These are phyloP conservation scores for Firmiana major DNA, from an alignment of 345 rosid species.

Conservation along the genomic window DNA sequence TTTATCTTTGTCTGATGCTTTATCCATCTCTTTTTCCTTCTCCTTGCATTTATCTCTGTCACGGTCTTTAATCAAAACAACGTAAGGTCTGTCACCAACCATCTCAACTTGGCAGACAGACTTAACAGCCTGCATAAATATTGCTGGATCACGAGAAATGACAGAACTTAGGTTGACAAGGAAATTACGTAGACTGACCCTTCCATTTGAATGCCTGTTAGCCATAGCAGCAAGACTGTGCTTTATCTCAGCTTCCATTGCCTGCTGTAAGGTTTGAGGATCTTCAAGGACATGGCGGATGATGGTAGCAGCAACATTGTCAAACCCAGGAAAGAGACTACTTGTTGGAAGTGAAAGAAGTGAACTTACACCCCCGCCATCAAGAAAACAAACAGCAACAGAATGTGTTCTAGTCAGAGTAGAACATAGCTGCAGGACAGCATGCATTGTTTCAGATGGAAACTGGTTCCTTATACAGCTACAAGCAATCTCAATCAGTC, in stretches of 20 bases:
- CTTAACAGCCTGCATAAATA: conserved; percentile 77
- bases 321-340: conserved; percentile 92
- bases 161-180: conserved; percentile 67
- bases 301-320: conserved; percentile 75
- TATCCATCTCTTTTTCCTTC: conserved; percentile 67
- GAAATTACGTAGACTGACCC: conserved; percentile 80
- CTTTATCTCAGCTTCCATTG: conserved; percentile 95
- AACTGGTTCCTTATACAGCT: conserved; percentile 65
- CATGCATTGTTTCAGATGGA: conserved; percentile 92
- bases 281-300: conserved; percentile 92
- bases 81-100: conserved; percentile 89
- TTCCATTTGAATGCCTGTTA: conserved; percentile 74
- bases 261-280: conserved; percentile 94
- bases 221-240: conserved; percentile 76
- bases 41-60: conserved; percentile 79
- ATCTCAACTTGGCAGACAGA: conserved; percentile 90
- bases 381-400: conserved; percentile 77
- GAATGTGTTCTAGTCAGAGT: conserved; percentile 81
- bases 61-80: conserved; percentile 80
- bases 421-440: conserved; percentile 82
- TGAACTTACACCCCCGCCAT: conserved; percentile 72
- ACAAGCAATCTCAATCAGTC: conserved; percentile 85
- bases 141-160: conserved; percentile 75
- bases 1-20: conserved; percentile 60
- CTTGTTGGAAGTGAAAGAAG: conserved; percentile 82